Conservation (phyloP, 768 basidiomycete species). For the Macrolepiota fuliginosa region DNA sequence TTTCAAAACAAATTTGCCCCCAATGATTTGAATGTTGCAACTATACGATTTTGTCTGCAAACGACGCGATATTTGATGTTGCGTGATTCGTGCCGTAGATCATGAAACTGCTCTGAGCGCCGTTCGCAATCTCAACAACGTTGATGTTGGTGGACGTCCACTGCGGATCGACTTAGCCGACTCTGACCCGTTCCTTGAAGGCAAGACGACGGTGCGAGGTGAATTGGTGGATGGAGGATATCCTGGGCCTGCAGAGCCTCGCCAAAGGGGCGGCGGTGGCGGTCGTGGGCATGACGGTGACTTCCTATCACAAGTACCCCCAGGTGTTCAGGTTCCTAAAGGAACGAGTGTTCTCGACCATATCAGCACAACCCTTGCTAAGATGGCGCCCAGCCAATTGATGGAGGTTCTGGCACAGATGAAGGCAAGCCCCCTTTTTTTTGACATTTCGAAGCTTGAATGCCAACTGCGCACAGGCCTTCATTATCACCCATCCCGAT, state of each 20-base stretch:
- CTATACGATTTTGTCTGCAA: neutral
- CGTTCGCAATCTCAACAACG: slow-evolving; percentile 92
- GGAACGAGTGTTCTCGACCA: slow-evolving; percentile 75
- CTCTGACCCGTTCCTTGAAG: slow-evolving; percentile 88
- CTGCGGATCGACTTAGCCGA: slow-evolving; percentile 94
- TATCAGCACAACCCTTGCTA: slow-evolving; percentile 84
- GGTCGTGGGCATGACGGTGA: slow-evolving; percentile 40
- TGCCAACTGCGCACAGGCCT: slow-evolving; percentile 54
- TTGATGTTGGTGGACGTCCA: slow-evolving; percentile 88
- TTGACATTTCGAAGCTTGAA: slow-evolving; percentile 14
- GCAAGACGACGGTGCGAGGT: slow-evolving; percentile 84
- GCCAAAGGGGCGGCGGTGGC: slow-evolving; percentile 50
- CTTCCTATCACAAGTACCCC: slow-evolving; percentile 68
- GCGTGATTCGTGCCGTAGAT: slow-evolving; percentile 46
- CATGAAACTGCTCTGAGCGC: slow-evolving; percentile 95
- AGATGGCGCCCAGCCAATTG: slow-evolving; percentile 78
- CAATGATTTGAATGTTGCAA: slow-evolving; percentile 9
- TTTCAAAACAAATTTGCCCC: slow-evolving; percentile 10
- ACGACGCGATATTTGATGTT: slow-evolving; percentile 6
- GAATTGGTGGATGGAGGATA: slow-evolving; percentile 71
- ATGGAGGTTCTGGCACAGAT: slow-evolving; percentile 96
- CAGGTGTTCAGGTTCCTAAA: slow-evolving; percentile 70
- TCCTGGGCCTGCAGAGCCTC: slow-evolving; percentile 53
- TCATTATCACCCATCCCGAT: slow-evolving; percentile 88
- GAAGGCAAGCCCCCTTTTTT: slow-evolving; percentile 65